A percentile compares a stretch with the other conserved stretches of the same genome.
phyloP scores from a whole-genome alignment of 805 yeast species.

The Pichia thaimueangensis region DNA sequence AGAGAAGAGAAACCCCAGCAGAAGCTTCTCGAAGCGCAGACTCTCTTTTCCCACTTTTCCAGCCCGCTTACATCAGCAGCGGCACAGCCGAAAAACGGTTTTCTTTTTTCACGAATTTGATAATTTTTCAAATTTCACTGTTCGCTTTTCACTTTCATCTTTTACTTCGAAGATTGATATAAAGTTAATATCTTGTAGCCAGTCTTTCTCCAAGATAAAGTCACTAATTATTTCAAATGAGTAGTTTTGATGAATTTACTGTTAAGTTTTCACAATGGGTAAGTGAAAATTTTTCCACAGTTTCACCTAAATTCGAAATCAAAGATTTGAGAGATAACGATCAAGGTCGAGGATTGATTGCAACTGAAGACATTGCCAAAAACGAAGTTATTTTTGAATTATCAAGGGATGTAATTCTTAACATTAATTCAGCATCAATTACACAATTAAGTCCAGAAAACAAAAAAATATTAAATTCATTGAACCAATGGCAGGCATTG shows the following conservation, averaged over 20 bases:
- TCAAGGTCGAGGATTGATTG: slow-evolving; percentile 78
- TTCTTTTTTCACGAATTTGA: neutral
- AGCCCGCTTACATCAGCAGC: neutral
- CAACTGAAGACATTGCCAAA: slow-evolving; percentile 49
- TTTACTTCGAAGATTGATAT: slow-evolving; percentile 1
- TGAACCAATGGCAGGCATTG: slow-evolving; percentile 74
- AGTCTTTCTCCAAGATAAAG: no score
- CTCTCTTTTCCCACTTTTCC: no score
- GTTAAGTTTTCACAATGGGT: slow-evolving; percentile 42
- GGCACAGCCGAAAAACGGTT: slow-evolving; percentile 7
- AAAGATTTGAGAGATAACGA: slow-evolving; percentile 49
- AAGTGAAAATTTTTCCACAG: slow-evolving; percentile 31
- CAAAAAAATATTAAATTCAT: slow-evolving; percentile 32
- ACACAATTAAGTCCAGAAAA: slow-evolving; percentile 28
- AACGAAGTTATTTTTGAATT: slow-evolving; percentile 67
- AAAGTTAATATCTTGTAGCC: no score
- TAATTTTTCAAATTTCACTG: neutral
- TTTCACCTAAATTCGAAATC: slow-evolving; percentile 54
- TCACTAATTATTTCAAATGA: no score
- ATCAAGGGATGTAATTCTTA: slow-evolving; percentile 53
- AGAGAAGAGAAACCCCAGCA: no score
- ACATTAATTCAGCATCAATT: slow-evolving; percentile 52
- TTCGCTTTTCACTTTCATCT: neutral
- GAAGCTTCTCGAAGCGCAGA: no score
- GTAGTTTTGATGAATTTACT: slow-evolving; percentile 31